Evolutionary conservation across 306 rosid species (phyloP), one percentile per base, ranked within the genome.

Genomic region (Prunus armeniaca): DNA sequence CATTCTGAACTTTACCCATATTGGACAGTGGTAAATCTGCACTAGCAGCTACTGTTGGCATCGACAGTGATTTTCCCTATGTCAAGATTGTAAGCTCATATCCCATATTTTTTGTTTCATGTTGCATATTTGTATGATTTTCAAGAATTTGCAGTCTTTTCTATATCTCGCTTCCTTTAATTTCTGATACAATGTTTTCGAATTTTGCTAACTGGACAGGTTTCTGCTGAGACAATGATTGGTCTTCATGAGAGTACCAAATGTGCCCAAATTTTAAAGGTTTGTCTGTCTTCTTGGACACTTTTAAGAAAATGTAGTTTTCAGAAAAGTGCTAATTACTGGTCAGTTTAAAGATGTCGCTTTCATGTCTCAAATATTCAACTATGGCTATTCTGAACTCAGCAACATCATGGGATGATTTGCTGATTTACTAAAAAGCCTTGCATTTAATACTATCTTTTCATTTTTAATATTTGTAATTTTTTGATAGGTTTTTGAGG

Each of bases 221-320:
- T 96, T 77, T 96, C 99, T 49, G 96, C 93, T 55, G 98, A 92
- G 83, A 13, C 98, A 64, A 91, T 96, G 99, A 88, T 96, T 82
- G 99, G 99, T 69, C 91, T 96, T 71, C 98, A 86, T 25, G 99
- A 96, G 86, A 92, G 97, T 88, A 86, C 93, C 49, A 96, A 96
- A 81, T 96, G 99, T 77, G 87, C 96, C 9, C 92, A 90, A 62
- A 96, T 92, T 73, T 89, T 93, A 79, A 96, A 96, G 99, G 99
- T 95, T 84, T 72, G 97, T 72, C 78, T 18, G 69, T 80, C 81
- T 73, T 75, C 72, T 68, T 60, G 57, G 66, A n/a, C 76, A 17
- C 65, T 69, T 70, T 43, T 51, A 52, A 55, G 66, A 63, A 69
- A 3, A 19, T 56, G 25, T 77, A 45, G 24, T 74, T 63, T 79